These are phyloP conservation scores for Geranium incanum DNA, from an alignment of 441 rosid species.

Conservation along the genomic window DNA sequence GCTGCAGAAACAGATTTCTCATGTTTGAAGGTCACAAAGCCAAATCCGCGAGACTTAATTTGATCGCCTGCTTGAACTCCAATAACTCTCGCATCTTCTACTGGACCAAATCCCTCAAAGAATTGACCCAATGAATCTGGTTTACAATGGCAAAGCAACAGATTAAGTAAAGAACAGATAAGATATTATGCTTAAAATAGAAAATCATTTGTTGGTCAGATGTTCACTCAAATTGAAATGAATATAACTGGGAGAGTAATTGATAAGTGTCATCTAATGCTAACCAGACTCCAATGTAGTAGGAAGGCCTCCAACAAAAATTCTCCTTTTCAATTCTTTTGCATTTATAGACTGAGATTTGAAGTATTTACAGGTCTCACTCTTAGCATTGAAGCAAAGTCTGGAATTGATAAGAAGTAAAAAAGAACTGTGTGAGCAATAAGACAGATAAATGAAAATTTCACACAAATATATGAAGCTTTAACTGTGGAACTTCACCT, in stretches of 20 bases:
- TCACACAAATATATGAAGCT: constrained; percentile 16
- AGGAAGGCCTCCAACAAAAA: constrained; percentile 59
- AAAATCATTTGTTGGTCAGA: background rate
- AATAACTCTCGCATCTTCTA: constrained; percentile 40
- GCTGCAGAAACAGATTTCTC: constrained; percentile 47
- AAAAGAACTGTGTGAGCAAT: constrained; percentile 12
- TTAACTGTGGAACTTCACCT: constrained; percentile 30
- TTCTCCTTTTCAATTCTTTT: constrained; percentile 27
- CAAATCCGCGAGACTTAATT: constrained; percentile 48
- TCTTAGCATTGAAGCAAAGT: constrained; percentile 24
- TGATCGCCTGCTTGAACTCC: constrained; percentile 29
- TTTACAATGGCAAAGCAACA: constrained; percentile 10
- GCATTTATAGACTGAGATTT: constrained; percentile 27
- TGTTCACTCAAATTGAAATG: constrained; percentile 6
- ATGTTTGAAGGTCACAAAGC: constrained; percentile 49
- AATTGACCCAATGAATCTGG: constrained; percentile 35
- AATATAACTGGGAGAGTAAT: constrained; percentile 7
- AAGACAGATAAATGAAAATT: constrained; percentile 3
- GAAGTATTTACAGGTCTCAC: constrained; percentile 40
- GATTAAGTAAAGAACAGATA: no score
- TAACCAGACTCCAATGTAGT: constrained; percentile 47
- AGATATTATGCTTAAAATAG: no score
- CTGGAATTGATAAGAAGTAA: constrained; percentile 21
- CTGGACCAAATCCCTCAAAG: constrained; percentile 46
- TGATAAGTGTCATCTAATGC: constrained; percentile 14